Percentiles rank a stretch among this genome's conserved stretches.
phyloP scores from a whole-genome alignment of 352 stramenopile genomes.

The Pythium aphanidermatum region DNA sequence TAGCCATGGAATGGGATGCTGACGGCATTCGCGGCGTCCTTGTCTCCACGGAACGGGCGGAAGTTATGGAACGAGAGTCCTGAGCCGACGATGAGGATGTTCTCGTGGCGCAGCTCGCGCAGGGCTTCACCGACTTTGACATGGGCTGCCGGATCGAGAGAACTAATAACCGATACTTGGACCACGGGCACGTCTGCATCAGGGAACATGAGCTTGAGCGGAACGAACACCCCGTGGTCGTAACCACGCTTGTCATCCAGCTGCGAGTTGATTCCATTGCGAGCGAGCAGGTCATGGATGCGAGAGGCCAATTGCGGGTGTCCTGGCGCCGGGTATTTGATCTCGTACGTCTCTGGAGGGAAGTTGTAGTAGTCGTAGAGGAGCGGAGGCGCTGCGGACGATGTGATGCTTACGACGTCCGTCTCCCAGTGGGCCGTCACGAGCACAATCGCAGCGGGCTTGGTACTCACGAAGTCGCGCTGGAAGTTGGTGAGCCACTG shows the following conservation, averaged over 20 bases:
- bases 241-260: conserved; percentile 61
- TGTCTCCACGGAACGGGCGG: conserved; percentile 7
- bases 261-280: conserved; percentile 38
- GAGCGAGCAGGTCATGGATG: conserved; percentile 56
- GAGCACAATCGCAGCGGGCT: conserved; percentile 71
- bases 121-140: conserved; percentile 64
- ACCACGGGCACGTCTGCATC: conserved; percentile 86
- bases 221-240: conserved; percentile 92
- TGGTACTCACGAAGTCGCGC: conserved; percentile 22
- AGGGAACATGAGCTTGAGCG: conserved; percentile 85
- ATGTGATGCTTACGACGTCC: conserved; percentile 32
- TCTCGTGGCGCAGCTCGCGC: conserved; percentile 50
- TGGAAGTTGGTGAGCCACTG: conserved; percentile 38
- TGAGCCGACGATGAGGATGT: conserved; percentile 84
- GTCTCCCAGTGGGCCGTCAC: conserved; percentile 86
- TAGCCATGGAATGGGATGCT: conserved; percentile 17
- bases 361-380: conserved; percentile 92
- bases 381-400: conserved; percentile 41
- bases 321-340: conserved; percentile 77
- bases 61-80: conserved; percentile 25
- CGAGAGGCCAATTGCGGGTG: conserved; percentile 53
- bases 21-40: not conserved
- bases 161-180: conserved; percentile 60
- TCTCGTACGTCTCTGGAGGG: conserved; percentile 75
- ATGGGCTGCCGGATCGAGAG: conserved; percentile 45